phyloP scores from a whole-genome alignment of 163 green algal genomes.

The Chloroidium sp. region DNA sequence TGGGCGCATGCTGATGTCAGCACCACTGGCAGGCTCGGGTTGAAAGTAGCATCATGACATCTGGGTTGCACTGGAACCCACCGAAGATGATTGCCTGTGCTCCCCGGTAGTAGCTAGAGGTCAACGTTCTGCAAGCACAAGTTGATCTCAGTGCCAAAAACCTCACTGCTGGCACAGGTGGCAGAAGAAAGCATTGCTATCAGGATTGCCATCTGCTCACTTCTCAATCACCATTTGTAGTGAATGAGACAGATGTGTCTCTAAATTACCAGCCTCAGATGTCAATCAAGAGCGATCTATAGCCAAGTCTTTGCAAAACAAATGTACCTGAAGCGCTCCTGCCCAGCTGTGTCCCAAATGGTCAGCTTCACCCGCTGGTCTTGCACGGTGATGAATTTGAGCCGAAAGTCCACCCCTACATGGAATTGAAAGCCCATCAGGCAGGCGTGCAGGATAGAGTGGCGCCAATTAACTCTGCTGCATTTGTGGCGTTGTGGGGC shows the following conservation, averaged over 20 bases:
- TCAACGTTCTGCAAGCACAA: slow-evolving; percentile 64
- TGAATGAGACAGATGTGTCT: too few relatives aligned
- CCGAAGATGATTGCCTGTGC: slow-evolving; percentile 56
- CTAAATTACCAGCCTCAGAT: too few relatives aligned
- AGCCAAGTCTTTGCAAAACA: too few relatives aligned
- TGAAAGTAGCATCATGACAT: too few relatives aligned
- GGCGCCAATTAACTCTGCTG: not conserved
- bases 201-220: too few relatives aligned
- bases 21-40: not conserved
- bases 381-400: slow-evolving; percentile 53
- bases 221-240: too few relatives aligned
- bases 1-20: not conserved
- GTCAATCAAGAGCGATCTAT: too few relatives aligned
- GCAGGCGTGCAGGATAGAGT: not conserved
- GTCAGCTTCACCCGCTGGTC: slow-evolving; percentile 65
- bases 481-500: not conserved
- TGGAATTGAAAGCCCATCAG: not conserved
- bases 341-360: slow-evolving; percentile 76
- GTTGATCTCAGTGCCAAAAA: too few relatives aligned
- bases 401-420: slow-evolving; percentile 73
- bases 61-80: not conserved
- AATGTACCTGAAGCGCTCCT: slow-evolving; percentile 69
- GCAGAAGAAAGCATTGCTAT: too few relatives aligned
- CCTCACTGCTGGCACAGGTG: too few relatives aligned
- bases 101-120: slow-evolving; percentile 61